phyloP scores from a whole-genome alignment of 352 stramenopile genomes.

The Globisporangium emineosum region DNA sequence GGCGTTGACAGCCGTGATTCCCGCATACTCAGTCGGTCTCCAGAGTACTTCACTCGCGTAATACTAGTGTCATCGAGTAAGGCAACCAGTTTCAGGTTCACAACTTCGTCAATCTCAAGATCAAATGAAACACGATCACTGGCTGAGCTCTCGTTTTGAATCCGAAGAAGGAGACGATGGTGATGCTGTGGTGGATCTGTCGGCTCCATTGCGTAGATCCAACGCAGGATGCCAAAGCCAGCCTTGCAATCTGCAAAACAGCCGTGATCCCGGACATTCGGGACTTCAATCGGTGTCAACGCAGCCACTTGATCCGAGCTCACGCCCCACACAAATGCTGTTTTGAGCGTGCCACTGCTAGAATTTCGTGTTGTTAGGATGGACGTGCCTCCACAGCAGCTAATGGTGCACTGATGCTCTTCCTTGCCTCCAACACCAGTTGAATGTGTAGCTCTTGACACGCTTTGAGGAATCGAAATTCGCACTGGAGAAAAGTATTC shows the following conservation, averaged over 20 bases:
- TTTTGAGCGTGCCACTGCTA: constrained; percentile 4
- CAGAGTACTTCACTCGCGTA: neutral
- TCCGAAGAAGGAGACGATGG: neutral
- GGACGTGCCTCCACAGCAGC: constrained; percentile 28
- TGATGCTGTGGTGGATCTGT: neutral
- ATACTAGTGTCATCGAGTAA: neutral
- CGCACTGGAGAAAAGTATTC: constrained; percentile 39
- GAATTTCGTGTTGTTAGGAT: constrained; percentile 2
- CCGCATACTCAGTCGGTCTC: neutral
- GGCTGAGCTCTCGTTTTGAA: neutral
- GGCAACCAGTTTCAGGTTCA: neutral
- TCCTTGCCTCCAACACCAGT: neutral
- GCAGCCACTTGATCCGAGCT: constrained; percentile 3
- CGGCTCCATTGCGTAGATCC: neutral
- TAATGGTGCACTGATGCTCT: constrained; percentile 10
- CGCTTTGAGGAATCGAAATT: constrained; percentile 20
- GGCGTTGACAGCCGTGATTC: neutral
- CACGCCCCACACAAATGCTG: constrained; percentile 27
- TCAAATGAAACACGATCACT: neutral
- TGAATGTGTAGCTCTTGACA: neutral
- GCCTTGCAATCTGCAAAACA: constrained; percentile 5
- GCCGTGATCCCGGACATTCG: constrained; percentile 1
- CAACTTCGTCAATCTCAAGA: neutral
- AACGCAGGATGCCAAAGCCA: constrained; percentile 8
- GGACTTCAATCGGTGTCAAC: constrained; percentile 11